Conservation (phyloP, 306 rosid genomes). For the Fagus sylvatica region DNA sequence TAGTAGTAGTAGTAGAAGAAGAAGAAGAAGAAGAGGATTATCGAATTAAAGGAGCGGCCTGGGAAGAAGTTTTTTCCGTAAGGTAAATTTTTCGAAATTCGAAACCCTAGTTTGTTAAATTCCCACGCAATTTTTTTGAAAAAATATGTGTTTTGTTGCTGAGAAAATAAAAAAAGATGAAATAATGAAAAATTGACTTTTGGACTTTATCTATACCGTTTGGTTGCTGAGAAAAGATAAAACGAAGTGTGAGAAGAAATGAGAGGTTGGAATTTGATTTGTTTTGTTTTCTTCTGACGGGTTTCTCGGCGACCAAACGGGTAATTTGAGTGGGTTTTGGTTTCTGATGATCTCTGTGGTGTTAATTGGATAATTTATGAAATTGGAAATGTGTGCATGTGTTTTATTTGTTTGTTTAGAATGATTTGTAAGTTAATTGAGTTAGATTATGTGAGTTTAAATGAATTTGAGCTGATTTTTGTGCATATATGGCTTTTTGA, state of each 20-base stretch:
- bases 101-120: constrained; percentile 14
- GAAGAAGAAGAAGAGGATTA: background rate
- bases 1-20: background rate
- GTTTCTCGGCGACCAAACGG: background rate
- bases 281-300: background rate
- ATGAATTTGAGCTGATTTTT: background rate
- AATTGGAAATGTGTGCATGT: background rate
- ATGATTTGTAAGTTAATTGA: background rate
- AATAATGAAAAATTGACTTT: background rate
- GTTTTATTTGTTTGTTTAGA: background rate
- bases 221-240: background rate
- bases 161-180: too few species aligned
- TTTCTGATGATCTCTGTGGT: background rate
- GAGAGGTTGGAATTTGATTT: background rate
- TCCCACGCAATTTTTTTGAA: background rate
- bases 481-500: background rate
- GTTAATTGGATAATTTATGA: background rate
- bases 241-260: background rate
- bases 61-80: background rate
- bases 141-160: background rate
- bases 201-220: background rate
- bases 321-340: background rate
- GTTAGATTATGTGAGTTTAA: background rate
- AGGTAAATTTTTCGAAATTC: constrained; percentile 2
- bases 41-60: background rate